Percentiles rank a stretch among this genome's conserved stretches.
These are phyloP conservation scores for Sporobolomyces phaffii DNA, from an alignment of 768 basidiomycete species.

Conservation along the genomic window DNA sequence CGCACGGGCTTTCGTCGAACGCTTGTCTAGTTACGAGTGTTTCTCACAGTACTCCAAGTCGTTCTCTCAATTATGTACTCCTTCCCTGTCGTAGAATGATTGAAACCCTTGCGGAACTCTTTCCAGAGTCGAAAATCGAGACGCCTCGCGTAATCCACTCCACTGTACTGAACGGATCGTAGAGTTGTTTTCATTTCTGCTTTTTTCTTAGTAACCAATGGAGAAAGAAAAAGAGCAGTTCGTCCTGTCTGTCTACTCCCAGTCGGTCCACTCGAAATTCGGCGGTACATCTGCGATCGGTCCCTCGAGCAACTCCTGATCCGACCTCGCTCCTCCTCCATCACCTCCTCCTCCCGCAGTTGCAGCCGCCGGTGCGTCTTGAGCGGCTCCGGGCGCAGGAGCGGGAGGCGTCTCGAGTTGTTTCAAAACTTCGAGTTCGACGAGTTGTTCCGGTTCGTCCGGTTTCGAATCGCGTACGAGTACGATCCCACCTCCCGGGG, in stretches of 20 bases:
- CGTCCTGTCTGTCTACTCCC: slow-evolving; percentile 13
- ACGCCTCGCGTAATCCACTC: too few species aligned
- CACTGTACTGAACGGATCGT: too few species aligned
- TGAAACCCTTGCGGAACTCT: too few species aligned
- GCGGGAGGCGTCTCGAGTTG: slow-evolving; percentile 23
- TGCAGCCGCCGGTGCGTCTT: too few species aligned
- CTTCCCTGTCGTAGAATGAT: background rate
- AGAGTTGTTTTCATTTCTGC: too few species aligned
- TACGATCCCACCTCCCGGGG: slow-evolving; percentile 71
- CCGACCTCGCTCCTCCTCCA: background rate
- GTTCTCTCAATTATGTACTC: background rate
- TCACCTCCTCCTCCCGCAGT: too few species aligned
- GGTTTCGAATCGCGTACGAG: slow-evolving; percentile 70
- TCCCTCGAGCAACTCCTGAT: slow-evolving; percentile 6
- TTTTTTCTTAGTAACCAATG: background rate
- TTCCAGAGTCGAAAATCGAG: background rate
- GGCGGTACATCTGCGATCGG: slow-evolving; percentile 36
- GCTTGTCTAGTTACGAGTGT: background rate
- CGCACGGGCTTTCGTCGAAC: background rate
- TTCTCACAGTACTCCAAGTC: background rate
- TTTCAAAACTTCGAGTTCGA: slow-evolving; percentile 52
- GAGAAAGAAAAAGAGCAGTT: background rate
- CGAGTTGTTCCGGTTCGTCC: slow-evolving; percentile 65
- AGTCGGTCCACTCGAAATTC: slow-evolving; percentile 34
- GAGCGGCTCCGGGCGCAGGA: slow-evolving; percentile 18